phyloP scores from a whole-genome alignment of 352 stramenopile species.

The Pythium aristosporum region DNA sequence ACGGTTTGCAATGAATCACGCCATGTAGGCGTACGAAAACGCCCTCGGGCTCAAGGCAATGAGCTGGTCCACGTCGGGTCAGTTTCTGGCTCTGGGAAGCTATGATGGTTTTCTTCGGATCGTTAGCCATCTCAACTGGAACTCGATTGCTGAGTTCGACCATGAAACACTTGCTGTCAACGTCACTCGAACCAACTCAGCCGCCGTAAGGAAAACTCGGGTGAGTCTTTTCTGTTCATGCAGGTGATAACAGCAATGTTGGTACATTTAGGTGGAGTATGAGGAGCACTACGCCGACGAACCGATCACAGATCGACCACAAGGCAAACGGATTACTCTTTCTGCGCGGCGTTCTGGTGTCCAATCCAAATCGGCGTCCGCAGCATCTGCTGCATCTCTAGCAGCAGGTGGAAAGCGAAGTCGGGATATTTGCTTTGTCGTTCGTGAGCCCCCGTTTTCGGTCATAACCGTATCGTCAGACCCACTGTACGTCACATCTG shows the following conservation, averaged over 20 bases:
- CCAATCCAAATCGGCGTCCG: constrained; percentile 57
- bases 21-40: constrained; percentile 68
- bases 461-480: constrained; percentile 63
- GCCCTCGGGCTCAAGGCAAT: constrained; percentile 72
- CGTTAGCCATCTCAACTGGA: constrained; percentile 78
- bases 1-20: not conserved
- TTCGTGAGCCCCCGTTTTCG: constrained; percentile 67
- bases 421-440: constrained; percentile 68
- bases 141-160: constrained; percentile 69
- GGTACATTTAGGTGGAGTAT: constrained; percentile 50
- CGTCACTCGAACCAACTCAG: constrained; percentile 40
- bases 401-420: constrained; percentile 48
- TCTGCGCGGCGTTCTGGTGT: constrained; percentile 33
- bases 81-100: constrained; percentile 78
- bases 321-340: constrained; percentile 58
- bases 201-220: constrained; percentile 32
- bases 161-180: constrained; percentile 58
- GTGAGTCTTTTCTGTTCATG: too few species aligned
- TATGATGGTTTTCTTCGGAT: constrained; percentile 80
- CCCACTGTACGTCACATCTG: constrained; percentile 49
- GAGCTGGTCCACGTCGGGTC: constrained; percentile 71
- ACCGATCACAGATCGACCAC: constrained; percentile 49
- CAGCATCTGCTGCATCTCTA: constrained; percentile 54
- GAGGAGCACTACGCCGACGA: constrained; percentile 64
- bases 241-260: not conserved